Evolutionary conservation across 306 rosid species (phyloP), one percentile per base, ranked within the genome.

Genomic region (Leucaena leucocephala): DNA sequence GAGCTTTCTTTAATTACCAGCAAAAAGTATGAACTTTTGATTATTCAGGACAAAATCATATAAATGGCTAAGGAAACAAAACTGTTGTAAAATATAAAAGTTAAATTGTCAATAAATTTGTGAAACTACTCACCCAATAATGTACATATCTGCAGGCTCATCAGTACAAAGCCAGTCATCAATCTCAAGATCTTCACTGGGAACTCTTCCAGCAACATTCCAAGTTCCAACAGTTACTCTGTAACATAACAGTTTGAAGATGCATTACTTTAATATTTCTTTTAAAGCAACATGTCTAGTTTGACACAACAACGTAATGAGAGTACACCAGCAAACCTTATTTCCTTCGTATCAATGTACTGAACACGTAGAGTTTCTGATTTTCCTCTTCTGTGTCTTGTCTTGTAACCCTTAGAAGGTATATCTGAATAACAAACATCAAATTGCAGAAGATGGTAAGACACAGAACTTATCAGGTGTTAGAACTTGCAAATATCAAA

Each of bases 341-440:
- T 78, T 78, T 95, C 99, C 90, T 90, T 92, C 2, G 86, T 90
- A 49, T 93, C 90, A 83, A 95, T 95, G 85, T 95, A 95, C 93
- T 95, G 99, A 76, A 77, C 97, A n/a, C 99, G 97, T 76, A 90
- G 80, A 73, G 99, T 95, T 83, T 95, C 99, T 6, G 99, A 95
- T 83, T 95, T 95, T 69, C 99, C 98, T 77, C 99, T 90, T 85
- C 89, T 85, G 78, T 95, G 99, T 72, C 86, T 79, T 58, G 67
- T 65, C 79, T 71, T 87, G 75, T 70, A 80, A 38, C 86, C 82
- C 85, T 78, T 86, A 46, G 86, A 71, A 78, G 86, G 77, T 49
- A 72, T 78, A 83, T 87, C 97, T 91, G 91, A 73, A 85, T 63
- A 64, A 85, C 58, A 84, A 67, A 82, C 44, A 85, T 21, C 76